Evolutionary conservation across 768 basidiomycete species (phyloP).

Genomic region (Boletus rubescentipes): DNA sequence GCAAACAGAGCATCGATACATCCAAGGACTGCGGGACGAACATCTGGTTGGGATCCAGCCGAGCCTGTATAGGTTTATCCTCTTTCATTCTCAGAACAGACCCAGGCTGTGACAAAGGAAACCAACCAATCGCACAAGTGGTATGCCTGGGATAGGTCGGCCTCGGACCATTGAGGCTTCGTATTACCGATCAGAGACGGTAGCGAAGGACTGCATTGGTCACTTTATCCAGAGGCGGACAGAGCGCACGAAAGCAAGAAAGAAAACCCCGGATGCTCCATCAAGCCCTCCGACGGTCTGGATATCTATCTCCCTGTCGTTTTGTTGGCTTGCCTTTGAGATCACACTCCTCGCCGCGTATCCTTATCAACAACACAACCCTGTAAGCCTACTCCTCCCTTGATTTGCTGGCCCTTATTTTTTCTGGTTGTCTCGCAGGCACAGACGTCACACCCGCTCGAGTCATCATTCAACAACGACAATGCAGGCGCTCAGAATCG

Average conservation of each 20-base stretch:
- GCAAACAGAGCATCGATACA: too few relatives aligned
- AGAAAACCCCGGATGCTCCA: conserved; percentile 8
- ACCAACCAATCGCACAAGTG: too few relatives aligned
- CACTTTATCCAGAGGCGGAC: conserved; percentile 4
- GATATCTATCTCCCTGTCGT: neutral
- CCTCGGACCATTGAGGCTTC: neutral
- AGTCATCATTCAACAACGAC: conserved; percentile 12
- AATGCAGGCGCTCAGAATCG: conserved; percentile 35
- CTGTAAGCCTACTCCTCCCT: conserved; percentile 1
- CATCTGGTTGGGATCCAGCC: neutral
- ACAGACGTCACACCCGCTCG: conserved; percentile 1
- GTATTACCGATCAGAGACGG: neutral
- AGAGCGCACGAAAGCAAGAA: conserved; percentile 7
- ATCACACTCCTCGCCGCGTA: neutral
- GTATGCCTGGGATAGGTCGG: neutral
- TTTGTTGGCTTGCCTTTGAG: neutral
- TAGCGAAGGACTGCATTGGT: neutral
- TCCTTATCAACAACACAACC: neutral
- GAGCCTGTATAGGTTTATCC: neutral
- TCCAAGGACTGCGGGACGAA: neutral
- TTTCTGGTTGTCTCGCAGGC: neutral
- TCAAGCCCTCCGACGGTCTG: conserved; percentile 2
- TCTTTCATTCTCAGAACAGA: neutral
- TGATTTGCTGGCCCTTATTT: neutral
- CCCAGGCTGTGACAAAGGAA: too few relatives aligned